phyloP scores from a whole-genome alignment of 2,329 filamentous ascomycete genomes.

The Colletotrichum zoysiae region DNA sequence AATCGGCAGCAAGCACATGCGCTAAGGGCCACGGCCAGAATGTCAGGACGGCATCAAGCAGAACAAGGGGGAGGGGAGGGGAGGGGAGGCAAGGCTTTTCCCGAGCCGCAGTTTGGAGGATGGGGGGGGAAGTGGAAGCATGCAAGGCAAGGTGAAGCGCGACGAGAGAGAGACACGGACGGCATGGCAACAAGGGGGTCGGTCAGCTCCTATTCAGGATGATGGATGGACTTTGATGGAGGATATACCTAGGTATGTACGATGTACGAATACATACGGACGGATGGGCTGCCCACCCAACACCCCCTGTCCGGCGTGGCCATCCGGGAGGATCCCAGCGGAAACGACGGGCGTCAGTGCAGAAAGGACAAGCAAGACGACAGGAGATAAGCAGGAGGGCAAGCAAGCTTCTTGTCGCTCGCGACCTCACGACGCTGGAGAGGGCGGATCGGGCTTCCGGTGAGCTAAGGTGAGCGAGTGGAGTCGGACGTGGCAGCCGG shows the following conservation, averaged over 20 bases:
- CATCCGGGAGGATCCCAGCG: conserved; percentile 31
- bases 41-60: conserved; percentile 33
- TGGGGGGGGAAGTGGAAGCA: not conserved
- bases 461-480: conserved; percentile 37
- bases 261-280: not conserved
- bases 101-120: not conserved
- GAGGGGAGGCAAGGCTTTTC: not conserved
- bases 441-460: conserved; percentile 33
- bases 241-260: not conserved
- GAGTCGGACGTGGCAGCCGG: conserved; percentile 1
- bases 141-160: not conserved
- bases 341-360: conserved; percentile 19
- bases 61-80: conserved; percentile 12
- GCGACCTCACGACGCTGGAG: conserved; percentile 14
- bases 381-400: conserved; percentile 7
- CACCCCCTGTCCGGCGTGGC: conserved; percentile 25
- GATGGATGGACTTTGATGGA: conserved; percentile 7
- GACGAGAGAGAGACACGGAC: conserved; percentile 6
- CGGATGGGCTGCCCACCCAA: not conserved
- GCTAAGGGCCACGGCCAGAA: conserved; percentile 33
- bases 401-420: conserved; percentile 12
- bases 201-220: not conserved
- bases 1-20: conserved; percentile 15
- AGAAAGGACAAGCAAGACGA: not conserved
- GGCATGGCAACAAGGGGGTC: conserved; percentile 30